Evolutionary conservation across 768 basidiomycete species (phyloP).

Genomic region (Lepiota subincarnata): DNA sequence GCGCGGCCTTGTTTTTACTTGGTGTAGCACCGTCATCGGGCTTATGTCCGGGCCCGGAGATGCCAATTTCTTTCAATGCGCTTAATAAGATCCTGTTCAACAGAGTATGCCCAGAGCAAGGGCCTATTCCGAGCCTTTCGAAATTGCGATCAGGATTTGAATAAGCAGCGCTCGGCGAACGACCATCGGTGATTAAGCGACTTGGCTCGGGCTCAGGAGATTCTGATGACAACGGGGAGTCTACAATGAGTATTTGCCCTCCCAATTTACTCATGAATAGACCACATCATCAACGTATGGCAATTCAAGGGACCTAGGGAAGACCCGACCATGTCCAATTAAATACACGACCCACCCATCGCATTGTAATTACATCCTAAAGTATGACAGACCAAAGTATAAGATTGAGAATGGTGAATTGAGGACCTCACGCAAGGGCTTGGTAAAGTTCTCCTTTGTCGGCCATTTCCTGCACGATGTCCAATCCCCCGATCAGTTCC

Average conservation of each 20-base stretch:
- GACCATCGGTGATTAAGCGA: no score
- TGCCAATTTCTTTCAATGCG: slow-evolving; percentile 16
- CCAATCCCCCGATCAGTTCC: slow-evolving; percentile 92
- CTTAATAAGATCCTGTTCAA: slow-evolving; percentile 22
- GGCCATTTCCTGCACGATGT: slow-evolving; percentile 88
- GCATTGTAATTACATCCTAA: neutral
- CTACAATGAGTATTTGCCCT: no score
- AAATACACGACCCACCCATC: neutral
- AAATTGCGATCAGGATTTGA: slow-evolving; percentile 35
- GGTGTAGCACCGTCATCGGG: slow-evolving; percentile 9
- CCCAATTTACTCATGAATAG: no score
- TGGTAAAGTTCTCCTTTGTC: slow-evolving; percentile 74
- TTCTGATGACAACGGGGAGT: no score
- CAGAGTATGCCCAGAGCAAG: slow-evolving; percentile 22
- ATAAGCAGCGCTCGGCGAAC: slow-evolving; percentile 28
- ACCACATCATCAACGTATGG: no score
- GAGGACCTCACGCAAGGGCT: slow-evolving; percentile 20
- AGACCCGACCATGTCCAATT: neutral
- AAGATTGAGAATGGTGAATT: neutral
- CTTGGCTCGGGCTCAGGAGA: no score
- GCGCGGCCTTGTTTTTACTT: slow-evolving; percentile 15
- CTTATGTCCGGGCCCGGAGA: neutral
- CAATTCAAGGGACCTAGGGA: no score
- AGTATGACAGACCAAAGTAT: neutral
- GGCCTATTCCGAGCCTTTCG: slow-evolving; percentile 25